Evolutionary conservation across 306 rosid genomes (phyloP).

Genomic region (Rosa chinensis): DNA sequence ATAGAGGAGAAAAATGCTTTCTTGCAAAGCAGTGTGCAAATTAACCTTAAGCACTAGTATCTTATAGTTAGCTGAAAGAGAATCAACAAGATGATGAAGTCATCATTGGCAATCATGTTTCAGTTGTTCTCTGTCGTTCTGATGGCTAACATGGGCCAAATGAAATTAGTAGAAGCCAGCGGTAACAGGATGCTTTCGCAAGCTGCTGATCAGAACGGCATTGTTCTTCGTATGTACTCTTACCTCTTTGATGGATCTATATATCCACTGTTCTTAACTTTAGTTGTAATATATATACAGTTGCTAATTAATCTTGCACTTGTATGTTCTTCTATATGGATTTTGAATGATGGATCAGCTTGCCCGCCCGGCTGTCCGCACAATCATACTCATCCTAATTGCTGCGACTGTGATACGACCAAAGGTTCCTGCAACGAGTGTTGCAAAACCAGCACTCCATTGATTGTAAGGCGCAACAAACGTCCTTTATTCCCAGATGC

Average conservation of each 20-base stretch:
- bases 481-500: background rate
- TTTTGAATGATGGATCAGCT: background rate
- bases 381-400: background rate
- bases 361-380: background rate
- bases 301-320: background rate
- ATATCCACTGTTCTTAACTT: background rate
- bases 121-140: background rate
- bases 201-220: background rate
- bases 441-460: background rate
- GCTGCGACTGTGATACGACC: background rate
- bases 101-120: background rate
- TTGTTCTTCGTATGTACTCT: slow-evolving; percentile 1
- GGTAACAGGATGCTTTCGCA: background rate
- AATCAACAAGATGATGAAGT: background rate
- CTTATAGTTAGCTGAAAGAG: background rate
- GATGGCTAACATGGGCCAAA: background rate
- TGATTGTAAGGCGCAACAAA: no score
- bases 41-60: background rate
- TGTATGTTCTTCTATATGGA: background rate
- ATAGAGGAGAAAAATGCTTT: background rate
- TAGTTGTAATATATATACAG: background rate
- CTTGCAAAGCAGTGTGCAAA: background rate
- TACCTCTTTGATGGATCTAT: background rate
- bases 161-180: slow-evolving; percentile 1
- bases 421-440: background rate